phyloP scores from a whole-genome alignment of 441 rosid species.

The Croton laevigatus region DNA sequence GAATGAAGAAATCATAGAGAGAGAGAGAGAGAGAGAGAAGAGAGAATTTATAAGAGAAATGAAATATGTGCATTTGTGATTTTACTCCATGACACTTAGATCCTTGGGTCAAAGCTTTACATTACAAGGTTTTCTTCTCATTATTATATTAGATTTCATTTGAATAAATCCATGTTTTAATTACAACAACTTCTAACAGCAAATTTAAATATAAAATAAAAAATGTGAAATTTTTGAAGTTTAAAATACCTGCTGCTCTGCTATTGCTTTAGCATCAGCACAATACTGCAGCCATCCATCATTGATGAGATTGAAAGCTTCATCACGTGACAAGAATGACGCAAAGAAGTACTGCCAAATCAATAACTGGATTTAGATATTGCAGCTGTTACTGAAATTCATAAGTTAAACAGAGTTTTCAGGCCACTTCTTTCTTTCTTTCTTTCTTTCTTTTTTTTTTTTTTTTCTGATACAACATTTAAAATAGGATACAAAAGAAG shows the following conservation, averaged over 20 bases:
- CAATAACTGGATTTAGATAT: constrained; percentile 25
- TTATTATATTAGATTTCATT: too few relatives aligned
- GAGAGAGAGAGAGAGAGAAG: not conserved
- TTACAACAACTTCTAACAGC: too few relatives aligned
- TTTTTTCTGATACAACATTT: not conserved
- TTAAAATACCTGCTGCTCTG: constrained; percentile 52
- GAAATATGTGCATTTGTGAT: not conserved
- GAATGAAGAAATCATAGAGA: not conserved
- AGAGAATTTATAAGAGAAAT: not conserved
- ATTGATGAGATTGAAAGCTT: constrained; percentile 85
- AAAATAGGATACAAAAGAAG: constrained; percentile 14
- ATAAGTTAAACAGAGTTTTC: constrained; percentile 8
- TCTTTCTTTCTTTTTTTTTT: too few relatives aligned
- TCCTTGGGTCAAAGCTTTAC: too few relatives aligned
- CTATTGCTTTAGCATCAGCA: constrained; percentile 31
- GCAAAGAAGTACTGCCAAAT: constrained; percentile 85
- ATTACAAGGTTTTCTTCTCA: too few relatives aligned
- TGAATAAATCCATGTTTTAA: too few relatives aligned
- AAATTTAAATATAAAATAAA: not conserved
- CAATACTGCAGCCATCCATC: constrained; percentile 78
- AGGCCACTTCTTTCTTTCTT: not conserved
- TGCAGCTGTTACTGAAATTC: constrained; percentile 20
- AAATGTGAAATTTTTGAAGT: not conserved
- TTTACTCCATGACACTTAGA: too few relatives aligned
- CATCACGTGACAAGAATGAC: constrained; percentile 94